phyloP scores from a whole-genome alignment of 257 asterid species.

The Leptodermis oblonga region DNA sequence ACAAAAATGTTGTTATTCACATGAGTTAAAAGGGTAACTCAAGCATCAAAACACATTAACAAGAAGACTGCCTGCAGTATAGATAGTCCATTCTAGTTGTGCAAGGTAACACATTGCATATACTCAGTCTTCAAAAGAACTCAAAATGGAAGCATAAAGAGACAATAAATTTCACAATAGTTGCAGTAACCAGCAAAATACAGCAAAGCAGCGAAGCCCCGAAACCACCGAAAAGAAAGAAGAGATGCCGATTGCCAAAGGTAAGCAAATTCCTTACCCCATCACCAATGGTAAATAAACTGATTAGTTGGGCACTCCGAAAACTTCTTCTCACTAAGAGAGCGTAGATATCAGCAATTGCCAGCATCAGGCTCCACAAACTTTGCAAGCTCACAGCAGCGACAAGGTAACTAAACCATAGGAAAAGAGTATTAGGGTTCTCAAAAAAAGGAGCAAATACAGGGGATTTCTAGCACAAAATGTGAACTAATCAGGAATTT shows the following conservation, averaged over 20 bases:
- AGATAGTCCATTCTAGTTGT: background rate
- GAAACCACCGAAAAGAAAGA: too few species aligned
- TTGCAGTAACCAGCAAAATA: too few species aligned
- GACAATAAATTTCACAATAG: too few species aligned
- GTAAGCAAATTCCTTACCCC: conserved; percentile 54
- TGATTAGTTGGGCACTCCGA: conserved; percentile 48
- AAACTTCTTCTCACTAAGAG: conserved; percentile 69
- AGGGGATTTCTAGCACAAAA: background rate
- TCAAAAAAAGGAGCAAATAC: too few species aligned
- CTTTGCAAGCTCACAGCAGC: conserved; percentile 83
- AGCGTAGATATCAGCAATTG: conserved; percentile 64
- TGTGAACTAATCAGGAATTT: background rate
- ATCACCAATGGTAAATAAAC: conserved; percentile 78
- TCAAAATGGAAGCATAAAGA: background rate
- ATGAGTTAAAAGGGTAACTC: background rate
- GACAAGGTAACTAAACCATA: conserved; percentile 63
- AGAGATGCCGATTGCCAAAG: background rate
- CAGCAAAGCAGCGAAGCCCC: too few species aligned
- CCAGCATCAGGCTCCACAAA: conserved; percentile 78
- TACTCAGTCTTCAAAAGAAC: background rate
- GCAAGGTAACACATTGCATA: background rate
- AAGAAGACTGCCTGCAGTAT: background rate
- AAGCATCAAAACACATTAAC: background rate
- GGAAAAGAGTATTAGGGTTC: conserved; percentile 14
- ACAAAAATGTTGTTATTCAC: background rate